Conservation (phyloP, 192 early-diverging fungal genomes). For the Coemansia javaensis region DNA sequence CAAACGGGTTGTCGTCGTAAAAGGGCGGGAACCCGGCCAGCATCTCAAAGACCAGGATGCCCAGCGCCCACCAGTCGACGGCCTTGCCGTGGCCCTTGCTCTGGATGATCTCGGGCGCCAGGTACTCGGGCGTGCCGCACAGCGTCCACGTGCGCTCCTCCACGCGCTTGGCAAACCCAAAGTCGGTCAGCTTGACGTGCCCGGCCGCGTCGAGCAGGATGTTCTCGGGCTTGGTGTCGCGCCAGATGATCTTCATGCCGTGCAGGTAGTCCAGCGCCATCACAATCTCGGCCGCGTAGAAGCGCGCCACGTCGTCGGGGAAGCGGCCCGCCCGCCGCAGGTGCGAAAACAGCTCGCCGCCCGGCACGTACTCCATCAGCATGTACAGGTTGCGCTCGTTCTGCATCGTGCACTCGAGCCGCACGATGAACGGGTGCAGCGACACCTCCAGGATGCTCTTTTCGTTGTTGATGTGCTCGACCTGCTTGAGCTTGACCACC, state of each 20-base stretch:
- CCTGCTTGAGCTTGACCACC: conserved; percentile 77
- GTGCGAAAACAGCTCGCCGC: conserved; percentile 96
- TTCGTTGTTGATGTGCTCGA: conserved; percentile 82
- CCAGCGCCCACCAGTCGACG: conserved; percentile 99
- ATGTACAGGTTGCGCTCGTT: conserved; percentile 92
- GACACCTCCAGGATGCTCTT: conserved; percentile 72
- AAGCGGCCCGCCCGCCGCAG: conserved; percentile 86
- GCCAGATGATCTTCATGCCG: conserved; percentile 89
- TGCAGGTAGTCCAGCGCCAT: conserved; percentile 95
- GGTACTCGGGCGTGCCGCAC: conserved; percentile 96
- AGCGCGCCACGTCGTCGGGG: conserved; percentile 90
- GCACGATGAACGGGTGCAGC: conserved; percentile 78
- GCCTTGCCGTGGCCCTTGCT: conserved; percentile 94
- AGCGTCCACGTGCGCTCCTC: conserved; percentile 91
- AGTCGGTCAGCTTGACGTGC: conserved; percentile 96
- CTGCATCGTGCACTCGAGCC: conserved; percentile 90
- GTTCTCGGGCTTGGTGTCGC: conserved; percentile 95
- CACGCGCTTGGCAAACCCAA: conserved; percentile 96
- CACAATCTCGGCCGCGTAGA: conserved; percentile 94
- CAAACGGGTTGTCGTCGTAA: conserved; percentile 96
- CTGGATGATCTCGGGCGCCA: conserved; percentile 97
- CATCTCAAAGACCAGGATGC: conserved; percentile 98
- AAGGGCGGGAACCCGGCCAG: conserved; percentile 95
- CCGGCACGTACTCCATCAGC: conserved; percentile 93
- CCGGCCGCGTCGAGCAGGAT: conserved; percentile 77